These are phyloP conservation scores for Boletus rubescentipes DNA, from an alignment of 768 basidiomycete genomes.

Conservation along the genomic window DNA sequence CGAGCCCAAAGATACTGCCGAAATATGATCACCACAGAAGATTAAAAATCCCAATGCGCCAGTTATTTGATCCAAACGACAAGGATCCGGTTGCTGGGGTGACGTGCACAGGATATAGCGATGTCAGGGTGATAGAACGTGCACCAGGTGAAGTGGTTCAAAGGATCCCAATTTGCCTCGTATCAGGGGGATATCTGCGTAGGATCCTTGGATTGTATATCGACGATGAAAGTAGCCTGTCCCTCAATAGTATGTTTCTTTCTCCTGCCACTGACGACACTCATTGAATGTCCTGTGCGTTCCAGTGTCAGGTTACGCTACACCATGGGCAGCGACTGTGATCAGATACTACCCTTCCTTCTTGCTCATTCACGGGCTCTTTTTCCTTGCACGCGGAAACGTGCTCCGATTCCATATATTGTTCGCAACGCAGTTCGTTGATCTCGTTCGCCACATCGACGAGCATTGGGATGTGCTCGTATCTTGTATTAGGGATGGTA, in stretches of 20 bases:
- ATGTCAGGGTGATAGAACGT: constrained; percentile 8
- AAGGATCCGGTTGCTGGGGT: not conserved
- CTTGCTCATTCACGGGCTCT: constrained; percentile 22
- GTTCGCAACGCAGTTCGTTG: constrained; percentile 5
- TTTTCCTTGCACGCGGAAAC: constrained; percentile 12
- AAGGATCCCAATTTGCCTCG: constrained; percentile 8
- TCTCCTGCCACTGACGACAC: not conserved
- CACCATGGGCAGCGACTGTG: constrained; percentile 17
- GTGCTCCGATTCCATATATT: not conserved
- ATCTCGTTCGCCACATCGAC: constrained; percentile 14
- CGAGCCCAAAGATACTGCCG: constrained; percentile 5
- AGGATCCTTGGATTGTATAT: constrained; percentile 7
- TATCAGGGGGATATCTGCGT: not conserved
- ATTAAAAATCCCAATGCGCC: not conserved
- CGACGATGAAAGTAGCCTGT: constrained; percentile 11
- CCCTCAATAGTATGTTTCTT: not conserved
- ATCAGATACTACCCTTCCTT: constrained; percentile 16
- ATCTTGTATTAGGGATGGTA: constrained; percentile 13
- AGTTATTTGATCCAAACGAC: not conserved
- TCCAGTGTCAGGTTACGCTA: constrained; percentile 11
- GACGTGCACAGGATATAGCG: not conserved
- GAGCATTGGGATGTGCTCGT: constrained; percentile 19
- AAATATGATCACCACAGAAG: constrained; percentile 6
- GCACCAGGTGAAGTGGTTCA: constrained; percentile 1
- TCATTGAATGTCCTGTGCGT: not conserved